phyloP scores from a whole-genome alignment of 164 flowering plant species.

The Hamamelis virginiana region DNA sequence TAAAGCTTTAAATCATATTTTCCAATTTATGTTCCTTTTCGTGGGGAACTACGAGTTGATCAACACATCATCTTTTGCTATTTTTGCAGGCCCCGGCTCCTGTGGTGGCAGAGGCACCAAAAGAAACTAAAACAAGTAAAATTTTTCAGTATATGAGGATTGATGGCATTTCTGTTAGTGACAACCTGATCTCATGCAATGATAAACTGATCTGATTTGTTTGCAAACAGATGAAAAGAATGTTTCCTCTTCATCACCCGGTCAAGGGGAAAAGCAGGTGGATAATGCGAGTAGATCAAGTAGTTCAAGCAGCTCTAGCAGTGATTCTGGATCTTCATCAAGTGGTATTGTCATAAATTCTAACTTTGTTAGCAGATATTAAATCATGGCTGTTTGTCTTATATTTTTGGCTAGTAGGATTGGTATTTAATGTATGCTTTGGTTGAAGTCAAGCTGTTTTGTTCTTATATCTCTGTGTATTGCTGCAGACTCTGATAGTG shows the following conservation, averaged over 20 bases:
- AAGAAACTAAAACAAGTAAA: constrained; percentile 35
- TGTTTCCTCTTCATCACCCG: constrained; percentile 40
- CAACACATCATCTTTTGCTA: background rate
- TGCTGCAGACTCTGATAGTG: constrained; percentile 73
- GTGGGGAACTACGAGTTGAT: background rate
- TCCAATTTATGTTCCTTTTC: background rate
- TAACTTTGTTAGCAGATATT: background rate
- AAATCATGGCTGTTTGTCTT: background rate
- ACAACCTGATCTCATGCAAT: background rate
- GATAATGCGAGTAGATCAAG: constrained; percentile 57
- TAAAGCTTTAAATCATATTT: constrained; percentile 9
- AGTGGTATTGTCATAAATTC: constrained; percentile 48
- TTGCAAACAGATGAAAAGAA: constrained; percentile 46
- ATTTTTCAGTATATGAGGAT: background rate
- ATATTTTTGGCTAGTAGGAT: background rate
- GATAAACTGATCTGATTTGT: background rate
- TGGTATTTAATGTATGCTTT: background rate
- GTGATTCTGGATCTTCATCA: constrained; percentile 86
- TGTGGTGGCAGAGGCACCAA: constrained; percentile 23
- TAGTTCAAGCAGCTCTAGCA: constrained; percentile 81
- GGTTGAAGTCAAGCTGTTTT: background rate
- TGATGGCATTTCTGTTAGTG: background rate
- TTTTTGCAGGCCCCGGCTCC: constrained; percentile 27
- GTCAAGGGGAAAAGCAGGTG: constrained; percentile 45
- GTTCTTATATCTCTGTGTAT: background rate